Evolutionary conservation across 2,329 filamentous ascomycete species (phyloP).

Genomic region (Pseudohalonectria lignicola): DNA sequence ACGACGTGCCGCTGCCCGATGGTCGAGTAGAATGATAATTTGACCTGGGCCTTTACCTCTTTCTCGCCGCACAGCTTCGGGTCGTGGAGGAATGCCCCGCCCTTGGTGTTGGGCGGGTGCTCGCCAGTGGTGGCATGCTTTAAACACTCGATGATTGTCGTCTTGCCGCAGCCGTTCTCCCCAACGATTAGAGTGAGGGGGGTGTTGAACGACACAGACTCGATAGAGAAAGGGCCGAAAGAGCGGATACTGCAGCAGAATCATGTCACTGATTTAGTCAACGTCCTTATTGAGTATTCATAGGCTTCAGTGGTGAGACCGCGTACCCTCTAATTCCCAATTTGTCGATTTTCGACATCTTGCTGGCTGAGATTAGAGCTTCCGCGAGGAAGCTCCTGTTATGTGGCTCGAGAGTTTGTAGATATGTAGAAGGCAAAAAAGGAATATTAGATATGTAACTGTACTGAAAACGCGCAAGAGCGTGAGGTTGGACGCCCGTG

Average conservation of each 20-base stretch:
- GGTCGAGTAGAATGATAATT: slow-evolving; percentile 73
- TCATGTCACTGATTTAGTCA: not conserved
- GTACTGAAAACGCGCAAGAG: no score
- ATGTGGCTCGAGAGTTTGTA: no score
- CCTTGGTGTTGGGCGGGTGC: slow-evolving; percentile 80
- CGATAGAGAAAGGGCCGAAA: slow-evolving; percentile 63
- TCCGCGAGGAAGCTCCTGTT: no score
- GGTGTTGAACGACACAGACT: slow-evolving; percentile 78
- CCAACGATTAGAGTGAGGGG: slow-evolving; percentile 95
- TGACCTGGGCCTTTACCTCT: slow-evolving; percentile 84
- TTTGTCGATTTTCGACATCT: slow-evolving; percentile 13
- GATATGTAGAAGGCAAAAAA: no score
- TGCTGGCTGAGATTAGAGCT: no score
- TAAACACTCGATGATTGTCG: slow-evolving; percentile 96
- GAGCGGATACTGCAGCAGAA: slow-evolving; percentile 45
- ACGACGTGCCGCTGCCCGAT: slow-evolving; percentile 71
- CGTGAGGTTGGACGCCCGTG: no score
- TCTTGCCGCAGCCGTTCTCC: slow-evolving; percentile 96
- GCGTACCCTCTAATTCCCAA: slow-evolving; percentile 12
- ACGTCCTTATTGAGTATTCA: no score
- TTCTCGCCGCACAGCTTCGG: slow-evolving; percentile 78
- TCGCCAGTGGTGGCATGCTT: slow-evolving; percentile 97
- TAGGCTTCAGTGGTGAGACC: no score
- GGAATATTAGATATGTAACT: no score
- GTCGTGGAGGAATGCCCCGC: slow-evolving; percentile 91